Evolutionary conservation across 176 grass and related monocot species (phyloP), one percentile per base, ranked within the genome.

Genomic region (Cocos nucifera): DNA sequence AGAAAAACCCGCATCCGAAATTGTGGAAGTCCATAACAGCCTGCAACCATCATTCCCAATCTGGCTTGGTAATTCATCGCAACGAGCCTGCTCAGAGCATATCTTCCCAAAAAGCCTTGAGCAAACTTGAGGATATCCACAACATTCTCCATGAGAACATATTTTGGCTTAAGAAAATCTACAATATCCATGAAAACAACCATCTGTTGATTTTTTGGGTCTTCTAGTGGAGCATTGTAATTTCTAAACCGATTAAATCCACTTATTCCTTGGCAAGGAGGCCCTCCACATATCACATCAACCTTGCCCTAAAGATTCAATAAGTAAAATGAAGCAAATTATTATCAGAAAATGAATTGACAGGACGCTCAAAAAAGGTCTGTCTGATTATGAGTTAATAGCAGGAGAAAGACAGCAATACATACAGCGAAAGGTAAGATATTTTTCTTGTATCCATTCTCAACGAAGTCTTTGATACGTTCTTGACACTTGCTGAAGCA

Each of bases 171-270:
- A 7, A 97, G 63, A 21, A 84, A 91, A 0, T 78, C 66, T 15
- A 91, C 84, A 7, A 97, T 82, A 25, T 97, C 84, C 92, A 91
- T 91, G 17, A 71, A 97, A 0, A 83, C 82, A 3, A 85, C 69
- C 92, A 97, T 85, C n/a, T 97, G 83, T 29, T 77, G 52, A 5
- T 97, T 97, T 53, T 97, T 97, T 30, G 90, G 87, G 16, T 97
- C 92, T 15, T 81, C 73, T 2, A 97, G 59, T 12, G 92, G 87
- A 57, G 89, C 69, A 1, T 78, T 6, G 23, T 49, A 17, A 26
- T 97, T 97, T 49, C 92, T 70, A n/a, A 97, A 97, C n/a, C 87
- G 59, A 49, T 97, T 97, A 49, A 91, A 97, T 5, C 92, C 92
- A 44, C 86, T 90, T 0, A 97, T 97, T 0, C 92, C 92, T 82